Base-by-base conservation (phyloP, 345 rosid genomes). In the Brassica nigra region DNA sequence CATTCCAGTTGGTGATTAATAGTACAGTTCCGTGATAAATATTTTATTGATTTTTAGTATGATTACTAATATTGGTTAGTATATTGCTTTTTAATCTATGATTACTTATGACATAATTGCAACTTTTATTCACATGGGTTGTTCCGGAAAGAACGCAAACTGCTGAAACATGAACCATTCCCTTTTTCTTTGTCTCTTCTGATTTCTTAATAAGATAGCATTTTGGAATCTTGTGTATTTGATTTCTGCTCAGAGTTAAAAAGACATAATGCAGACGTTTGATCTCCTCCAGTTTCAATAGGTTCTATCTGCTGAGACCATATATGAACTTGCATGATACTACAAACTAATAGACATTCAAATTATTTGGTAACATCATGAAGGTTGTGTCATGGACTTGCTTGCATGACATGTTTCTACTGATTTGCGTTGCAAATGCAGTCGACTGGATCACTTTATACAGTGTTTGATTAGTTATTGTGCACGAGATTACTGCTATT, bases 21-120 rank as follows among this genome's bases (percentile, higher is more conserved):
- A 75, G 82, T 78, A 82, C 81, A 59, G 33, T 76, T 49, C 85
- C 80, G 58, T 73, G 31, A 70, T 68, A 37, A 44, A 49, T 73
- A 14, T 15, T 75, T 57, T 54, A 37, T 72, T 78, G 57, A 44
- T 11, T 39, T 78, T 44, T 12, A 47, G 54, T 49, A 49, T 49
- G 57, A 49, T 49, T 49, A n/a, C 15, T 8, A 39, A 39, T 8
- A 68, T 44, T 15, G 59, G 11, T 55, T 78, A 65, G 8, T 16
- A 7, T 76, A 47, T 47, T 66, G 55, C 6, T 58, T 66, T 23
- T 14, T 68, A 44, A 39, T 66, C 73, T 61, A 58, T 80, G 71
- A 37, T 47, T 77, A 23, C 8, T 36, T 68, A 36, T 68, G 64
- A 39, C 71, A 64, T 74, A 70, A 65, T 28, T 52, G 11, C 66